Conservation (phyloP, 2,329 filamentous ascomycete species). For the Clonostachys byssicola region DNA sequence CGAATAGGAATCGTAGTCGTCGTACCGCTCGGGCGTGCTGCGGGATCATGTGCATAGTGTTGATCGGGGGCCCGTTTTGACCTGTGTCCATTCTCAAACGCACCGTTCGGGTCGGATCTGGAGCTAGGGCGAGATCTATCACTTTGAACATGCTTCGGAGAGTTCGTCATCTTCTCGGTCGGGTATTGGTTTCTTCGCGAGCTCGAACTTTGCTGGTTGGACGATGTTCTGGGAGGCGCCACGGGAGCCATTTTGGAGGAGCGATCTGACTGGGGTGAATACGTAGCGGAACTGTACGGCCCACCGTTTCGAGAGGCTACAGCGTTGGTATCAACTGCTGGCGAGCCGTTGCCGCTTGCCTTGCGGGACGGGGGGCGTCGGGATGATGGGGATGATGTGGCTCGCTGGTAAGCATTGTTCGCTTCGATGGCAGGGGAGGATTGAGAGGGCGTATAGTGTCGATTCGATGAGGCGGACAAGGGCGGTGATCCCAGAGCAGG, state of each 20-base stretch:
- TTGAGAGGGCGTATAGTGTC: slow-evolving; percentile 47
- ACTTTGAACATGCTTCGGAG: slow-evolving; percentile 19
- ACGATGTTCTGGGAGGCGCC: slow-evolving; percentile 78
- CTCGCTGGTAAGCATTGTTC: slow-evolving; percentile 49
- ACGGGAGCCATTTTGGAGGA: slow-evolving; percentile 63
- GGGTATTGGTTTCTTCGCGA: slow-evolving; percentile 39
- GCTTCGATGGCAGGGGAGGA: slow-evolving; percentile 49
- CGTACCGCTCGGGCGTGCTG: slow-evolving; percentile 26
- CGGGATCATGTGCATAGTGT: slow-evolving; percentile 25
- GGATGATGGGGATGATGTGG: slow-evolving; percentile 43
- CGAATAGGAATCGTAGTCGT: slow-evolving; percentile 39
- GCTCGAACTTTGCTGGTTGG: slow-evolving; percentile 45
- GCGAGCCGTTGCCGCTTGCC: slow-evolving; percentile 42
- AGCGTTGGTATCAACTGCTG: slow-evolving; percentile 27
- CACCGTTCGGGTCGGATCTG: slow-evolving; percentile 20
- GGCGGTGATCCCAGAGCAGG: slow-evolving; percentile 43
- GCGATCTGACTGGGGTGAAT: slow-evolving; percentile 39
- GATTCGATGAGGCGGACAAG: slow-evolving; percentile 41
- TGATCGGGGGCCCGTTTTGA: slow-evolving; percentile 18
- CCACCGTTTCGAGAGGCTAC: too few species aligned
- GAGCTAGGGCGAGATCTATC: slow-evolving; percentile 28
- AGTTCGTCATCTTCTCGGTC: slow-evolving; percentile 38
- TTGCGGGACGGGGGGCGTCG: slow-evolving; percentile 47
- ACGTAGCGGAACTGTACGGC: slow-evolving; percentile 8
- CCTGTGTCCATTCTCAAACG: slow-evolving; percentile 18